Percentiles rank a stretch among this genome's conserved stretches.
These are phyloP conservation scores for Corinectria fuckeliana DNA, from an alignment of 2,329 filamentous ascomycete genomes.

Conservation along the genomic window DNA sequence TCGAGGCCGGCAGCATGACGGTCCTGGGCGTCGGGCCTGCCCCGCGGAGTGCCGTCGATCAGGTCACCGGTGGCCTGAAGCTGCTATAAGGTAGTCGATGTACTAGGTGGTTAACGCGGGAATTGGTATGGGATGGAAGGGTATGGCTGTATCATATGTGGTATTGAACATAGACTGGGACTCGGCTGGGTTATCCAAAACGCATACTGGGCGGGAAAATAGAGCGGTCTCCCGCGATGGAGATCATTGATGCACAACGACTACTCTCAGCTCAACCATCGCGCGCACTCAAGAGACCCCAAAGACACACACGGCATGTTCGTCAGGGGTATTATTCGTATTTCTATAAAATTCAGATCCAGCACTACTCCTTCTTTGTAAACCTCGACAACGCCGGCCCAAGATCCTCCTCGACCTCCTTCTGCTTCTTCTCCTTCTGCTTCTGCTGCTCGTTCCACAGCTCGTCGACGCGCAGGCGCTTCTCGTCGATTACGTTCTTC, in stretches of 20 bases:
- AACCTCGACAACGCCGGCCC: slow-evolving; percentile 89
- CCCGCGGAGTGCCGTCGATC: slow-evolving; percentile 85
- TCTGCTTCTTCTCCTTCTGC: slow-evolving; percentile 66
- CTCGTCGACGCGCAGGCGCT: slow-evolving; percentile 84
- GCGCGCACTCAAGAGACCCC: background rate
- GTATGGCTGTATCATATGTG: slow-evolving; percentile 4
- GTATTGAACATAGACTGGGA: slow-evolving; percentile 16
- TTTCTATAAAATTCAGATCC: slow-evolving; percentile 26
- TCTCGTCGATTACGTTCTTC: slow-evolving; percentile 96
- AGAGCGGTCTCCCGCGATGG: slow-evolving; percentile 11
- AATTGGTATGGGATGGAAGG: background rate
- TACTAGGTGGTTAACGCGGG: background rate
- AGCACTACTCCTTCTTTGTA: slow-evolving; percentile 67
- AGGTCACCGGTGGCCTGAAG: slow-evolving; percentile 85
- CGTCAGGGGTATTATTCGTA: slow-evolving; percentile 37
- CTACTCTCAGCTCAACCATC: background rate
- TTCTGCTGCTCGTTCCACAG: slow-evolving; percentile 76
- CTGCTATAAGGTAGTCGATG: slow-evolving; percentile 63
- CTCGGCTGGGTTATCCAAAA: slow-evolving; percentile 8
- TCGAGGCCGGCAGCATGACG: slow-evolving; percentile 89
- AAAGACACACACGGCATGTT: background rate
- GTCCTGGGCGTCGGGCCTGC: slow-evolving; percentile 85
- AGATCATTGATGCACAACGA: background rate
- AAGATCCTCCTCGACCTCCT: slow-evolving; percentile 74
- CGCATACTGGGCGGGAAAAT: slow-evolving; percentile 14